Evolutionary conservation across 2,329 filamentous ascomycete species (phyloP), one percentile per base, ranked within the genome.

Genomic region (Thielaviopsis musarum): DNA sequence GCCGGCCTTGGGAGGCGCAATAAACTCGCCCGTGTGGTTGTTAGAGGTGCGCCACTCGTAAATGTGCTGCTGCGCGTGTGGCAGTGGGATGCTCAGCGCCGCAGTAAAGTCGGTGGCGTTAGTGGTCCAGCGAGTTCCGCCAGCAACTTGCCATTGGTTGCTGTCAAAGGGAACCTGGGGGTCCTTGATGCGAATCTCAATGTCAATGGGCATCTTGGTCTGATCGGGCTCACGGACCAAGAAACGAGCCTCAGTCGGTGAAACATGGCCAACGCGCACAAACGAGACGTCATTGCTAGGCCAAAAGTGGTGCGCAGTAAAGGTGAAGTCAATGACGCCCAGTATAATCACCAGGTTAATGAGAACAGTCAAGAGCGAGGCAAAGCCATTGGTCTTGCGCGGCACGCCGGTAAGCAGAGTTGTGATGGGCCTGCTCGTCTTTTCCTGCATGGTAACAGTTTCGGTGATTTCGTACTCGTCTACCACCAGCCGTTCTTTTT

Each of bases 21-120:
- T 80, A 66, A 98, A 95, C 64, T 82, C 82, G 54, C 93, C 93
- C 0, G 82, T 83, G 66, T 91, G 85, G 67, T 93, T 91, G 68
- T 93, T 94, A 0, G 90, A 95, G 1, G 91, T 83, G 7, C 79
- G 78, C 77, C 93, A 98, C 66, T 89, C 83, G 67, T 96, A 98
- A 1, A 76, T 74, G 3, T 83, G 86, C 65, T 89, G 85, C 12
- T 87, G 80, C 9, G 79, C 76, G 63, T 91, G 76, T 26, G 69
- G 72, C 15, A 86, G 72, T 0, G 80, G 78, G 45, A 96, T 75
- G 0, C 75, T 80, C 13, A 96, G 71, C 0, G 83, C 78, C 5
- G 80, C 77, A 0, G 91, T 96, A 66, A 83, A 97, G 70, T 98
- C 93, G 0, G 88, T 93, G 19, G 82, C 80, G 57, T 91, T 82